phyloP scores from a whole-genome alignment of 495 filamentous ascomycete genomes.

The Collariella sp. region DNA sequence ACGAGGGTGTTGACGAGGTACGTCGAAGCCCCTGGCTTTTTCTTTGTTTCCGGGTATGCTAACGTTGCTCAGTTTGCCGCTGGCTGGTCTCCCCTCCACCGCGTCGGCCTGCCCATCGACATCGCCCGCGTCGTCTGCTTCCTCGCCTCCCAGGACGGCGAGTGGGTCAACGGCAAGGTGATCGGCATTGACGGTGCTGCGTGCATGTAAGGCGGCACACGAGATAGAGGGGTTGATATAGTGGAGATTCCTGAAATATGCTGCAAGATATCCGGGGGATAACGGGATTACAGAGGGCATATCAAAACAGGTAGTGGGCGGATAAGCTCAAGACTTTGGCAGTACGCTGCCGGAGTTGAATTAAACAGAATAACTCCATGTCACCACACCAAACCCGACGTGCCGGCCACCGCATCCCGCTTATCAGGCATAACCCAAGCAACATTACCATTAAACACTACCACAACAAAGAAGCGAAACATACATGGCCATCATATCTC shows the following conservation, averaged over 20 bases:
- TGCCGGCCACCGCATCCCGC: too few relatives aligned
- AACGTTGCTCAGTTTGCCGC: slow-evolving; percentile 36
- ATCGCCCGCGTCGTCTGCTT: slow-evolving; percentile 58
- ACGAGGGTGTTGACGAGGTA: slow-evolving; percentile 31
- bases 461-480: too few relatives aligned
- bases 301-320: too few relatives aligned
- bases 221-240: neutral
- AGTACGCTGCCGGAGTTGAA: too few relatives aligned
- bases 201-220: slow-evolving; percentile 32
- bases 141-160: slow-evolving; percentile 55
- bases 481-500: neutral
- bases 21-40: neutral
- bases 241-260: neutral
- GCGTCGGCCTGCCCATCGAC: slow-evolving; percentile 55
- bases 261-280: neutral
- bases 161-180: slow-evolving; percentile 58
- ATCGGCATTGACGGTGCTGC: slow-evolving; percentile 40
- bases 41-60: neutral
- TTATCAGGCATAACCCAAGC: too few relatives aligned
- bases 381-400: too few relatives aligned
- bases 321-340: too few relatives aligned
- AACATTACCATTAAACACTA: too few relatives aligned
- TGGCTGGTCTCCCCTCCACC: slow-evolving; percentile 49
- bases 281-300: too few relatives aligned
- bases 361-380: too few relatives aligned